Conservation (phyloP, 176 grass and related monocot genomes). For the Phyllostachys edulis region DNA sequence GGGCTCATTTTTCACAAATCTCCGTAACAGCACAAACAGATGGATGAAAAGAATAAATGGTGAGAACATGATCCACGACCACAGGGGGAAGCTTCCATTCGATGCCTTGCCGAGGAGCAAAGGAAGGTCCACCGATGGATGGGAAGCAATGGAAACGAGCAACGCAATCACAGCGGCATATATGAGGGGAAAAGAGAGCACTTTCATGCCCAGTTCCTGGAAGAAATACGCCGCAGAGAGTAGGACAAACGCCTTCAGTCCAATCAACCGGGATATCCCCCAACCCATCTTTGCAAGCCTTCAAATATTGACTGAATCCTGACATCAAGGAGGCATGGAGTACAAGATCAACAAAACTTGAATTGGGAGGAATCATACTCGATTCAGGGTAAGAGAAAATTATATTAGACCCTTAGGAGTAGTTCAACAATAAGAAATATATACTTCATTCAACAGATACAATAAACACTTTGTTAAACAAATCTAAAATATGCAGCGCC, state of each 20-base stretch:
- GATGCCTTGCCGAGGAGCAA: constrained; percentile 75
- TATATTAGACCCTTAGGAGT: neutral
- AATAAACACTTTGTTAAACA: neutral
- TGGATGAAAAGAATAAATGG: constrained; percentile 71
- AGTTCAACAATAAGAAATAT: neutral
- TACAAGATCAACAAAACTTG: constrained; percentile 13
- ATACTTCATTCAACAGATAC: neutral
- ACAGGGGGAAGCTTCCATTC: constrained; percentile 71
- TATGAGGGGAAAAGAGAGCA: constrained; percentile 58
- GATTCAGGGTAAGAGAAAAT: neutral
- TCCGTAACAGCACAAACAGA: constrained; percentile 64
- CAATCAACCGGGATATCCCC: constrained; percentile 83
- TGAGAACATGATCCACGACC: constrained; percentile 79
- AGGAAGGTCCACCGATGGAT: constrained; percentile 69
- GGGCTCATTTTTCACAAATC: constrained; percentile 69
- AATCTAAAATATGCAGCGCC: neutral
- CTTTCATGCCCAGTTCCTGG: constrained; percentile 44
- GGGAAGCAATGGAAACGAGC: constrained; percentile 73
- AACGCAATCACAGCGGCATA: constrained; percentile 51
- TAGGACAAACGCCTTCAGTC: constrained; percentile 53
- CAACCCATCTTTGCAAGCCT: constrained; percentile 41
- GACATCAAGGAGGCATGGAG: constrained; percentile 4
- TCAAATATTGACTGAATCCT: constrained; percentile 33
- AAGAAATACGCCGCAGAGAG: constrained; percentile 47
- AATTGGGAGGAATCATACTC: neutral